Conservation (phyloP, 495 filamentous ascomycete genomes). For the Lasiosphaeris hirsuta region DNA sequence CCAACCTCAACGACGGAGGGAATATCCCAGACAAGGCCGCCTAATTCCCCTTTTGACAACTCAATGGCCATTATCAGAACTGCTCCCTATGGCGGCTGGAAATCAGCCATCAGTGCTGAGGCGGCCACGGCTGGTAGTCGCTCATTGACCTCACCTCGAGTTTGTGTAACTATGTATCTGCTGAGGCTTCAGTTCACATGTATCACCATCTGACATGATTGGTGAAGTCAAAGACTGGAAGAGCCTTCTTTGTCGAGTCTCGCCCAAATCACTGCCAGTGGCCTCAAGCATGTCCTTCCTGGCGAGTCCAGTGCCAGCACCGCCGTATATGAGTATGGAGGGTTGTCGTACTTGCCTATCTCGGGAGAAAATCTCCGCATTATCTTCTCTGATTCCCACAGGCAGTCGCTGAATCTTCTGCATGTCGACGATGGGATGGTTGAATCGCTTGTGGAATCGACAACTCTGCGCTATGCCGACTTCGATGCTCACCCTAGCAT, state of each 20-base stretch:
- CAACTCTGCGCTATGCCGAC: conserved; percentile 35
- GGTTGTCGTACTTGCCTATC: conserved; percentile 30
- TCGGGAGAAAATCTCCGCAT: conserved; percentile 31
- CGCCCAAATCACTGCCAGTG: conserved; percentile 26
- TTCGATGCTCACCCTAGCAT: conserved; percentile 36
- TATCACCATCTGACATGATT: background rate
- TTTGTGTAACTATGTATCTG: conserved; percentile 20
- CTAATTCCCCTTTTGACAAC: background rate
- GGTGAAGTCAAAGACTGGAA: conserved; percentile 17
- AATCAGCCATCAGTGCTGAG: conserved; percentile 41
- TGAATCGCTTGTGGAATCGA: conserved; percentile 24
- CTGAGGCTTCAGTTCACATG: too few species aligned
- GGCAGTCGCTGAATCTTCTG: conserved; percentile 37
- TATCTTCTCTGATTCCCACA: conserved; percentile 39
- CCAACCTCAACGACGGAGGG: too few species aligned
- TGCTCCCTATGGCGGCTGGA: conserved; percentile 44
- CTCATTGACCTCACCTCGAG: conserved; percentile 23
- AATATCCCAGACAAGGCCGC: too few species aligned
- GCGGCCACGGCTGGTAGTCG: conserved; percentile 31
- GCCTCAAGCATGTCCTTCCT: conserved; percentile 39
- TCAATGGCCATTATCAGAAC: conserved; percentile 13
- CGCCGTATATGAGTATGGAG: conserved; percentile 47
- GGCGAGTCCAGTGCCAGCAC: conserved; percentile 37
- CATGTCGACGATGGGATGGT: conserved; percentile 27
- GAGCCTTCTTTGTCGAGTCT: conserved; percentile 41